phyloP scores from a whole-genome alignment of 2,329 filamentous ascomycete genomes.

The Colletotrichum graminicola region DNA sequence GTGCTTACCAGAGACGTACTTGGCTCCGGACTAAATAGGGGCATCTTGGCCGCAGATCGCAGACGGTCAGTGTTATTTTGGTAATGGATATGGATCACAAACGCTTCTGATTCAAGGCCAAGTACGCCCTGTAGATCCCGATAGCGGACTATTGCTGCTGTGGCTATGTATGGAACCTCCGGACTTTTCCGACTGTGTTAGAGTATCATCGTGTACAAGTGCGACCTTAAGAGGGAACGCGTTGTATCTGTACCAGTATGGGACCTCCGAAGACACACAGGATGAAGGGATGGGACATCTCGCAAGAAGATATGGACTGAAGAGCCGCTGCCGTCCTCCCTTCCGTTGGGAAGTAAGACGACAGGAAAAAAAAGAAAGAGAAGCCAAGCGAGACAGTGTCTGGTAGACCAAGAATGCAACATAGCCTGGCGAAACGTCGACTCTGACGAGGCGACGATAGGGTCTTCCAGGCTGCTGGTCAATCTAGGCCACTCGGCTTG shows the following conservation, averaged over 20 bases:
- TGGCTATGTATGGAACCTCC: background rate
- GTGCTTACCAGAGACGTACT: conserved; percentile 25
- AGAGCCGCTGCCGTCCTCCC: background rate
- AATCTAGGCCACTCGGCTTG: conserved; percentile 23
- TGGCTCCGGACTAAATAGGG: conserved; percentile 17
- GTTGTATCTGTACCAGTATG: background rate
- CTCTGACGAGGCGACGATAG: conserved; percentile 18
- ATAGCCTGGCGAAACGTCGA: conserved; percentile 10
- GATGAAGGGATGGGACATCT: background rate
- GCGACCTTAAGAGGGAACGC: too few species aligned
- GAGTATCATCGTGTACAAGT: too few species aligned
- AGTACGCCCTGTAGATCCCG: conserved; percentile 29
- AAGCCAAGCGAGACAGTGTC: conserved; percentile 12
- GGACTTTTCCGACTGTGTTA: background rate
- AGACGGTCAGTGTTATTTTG: conserved; percentile 7
- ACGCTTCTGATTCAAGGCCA: conserved; percentile 33
- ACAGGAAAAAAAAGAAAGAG: background rate
- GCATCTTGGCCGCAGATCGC: conserved; percentile 34
- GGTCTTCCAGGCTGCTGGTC: conserved; percentile 1
- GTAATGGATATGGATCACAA: conserved; percentile 17
- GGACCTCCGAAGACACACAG: conserved; percentile 4
- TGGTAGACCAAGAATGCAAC: conserved; percentile 10
- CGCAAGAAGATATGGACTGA: background rate
- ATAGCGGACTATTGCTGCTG: conserved; percentile 4
- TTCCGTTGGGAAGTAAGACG: background rate